Evolutionary conservation across 257 asterid genomes (phyloP).

Genomic region (Solanum neorickii): DNA sequence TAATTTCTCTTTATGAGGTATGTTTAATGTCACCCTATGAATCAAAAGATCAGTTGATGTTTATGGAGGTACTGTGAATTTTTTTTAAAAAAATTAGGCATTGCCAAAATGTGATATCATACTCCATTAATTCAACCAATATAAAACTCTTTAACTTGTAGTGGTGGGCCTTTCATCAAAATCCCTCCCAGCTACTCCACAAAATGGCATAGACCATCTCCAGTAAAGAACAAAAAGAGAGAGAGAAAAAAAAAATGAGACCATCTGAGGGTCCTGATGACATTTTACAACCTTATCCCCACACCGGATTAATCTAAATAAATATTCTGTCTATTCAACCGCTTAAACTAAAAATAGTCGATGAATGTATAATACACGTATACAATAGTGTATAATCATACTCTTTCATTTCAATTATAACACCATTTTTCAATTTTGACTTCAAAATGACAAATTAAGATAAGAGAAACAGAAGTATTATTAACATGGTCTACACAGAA

Average conservation of each 20-base stretch:
- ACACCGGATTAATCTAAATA: not conserved
- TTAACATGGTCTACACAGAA: not conserved
- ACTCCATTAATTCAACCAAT: not conserved
- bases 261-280: constrained; percentile 4
- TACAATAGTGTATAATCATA: not conserved
- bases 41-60: not conserved
- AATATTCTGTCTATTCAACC: not conserved
- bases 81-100: not conserved
- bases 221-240: constrained; percentile 15
- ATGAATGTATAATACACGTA: not conserved
- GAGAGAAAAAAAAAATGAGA: not conserved
- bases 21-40: not conserved
- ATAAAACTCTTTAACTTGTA: not conserved
- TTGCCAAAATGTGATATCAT: not conserved
- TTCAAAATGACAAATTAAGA: not conserved
- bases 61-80: not conserved
- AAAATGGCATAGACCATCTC: not conserved
- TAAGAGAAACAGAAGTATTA: not conserved
- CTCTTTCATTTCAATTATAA: not conserved
- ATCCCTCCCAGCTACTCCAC: constrained; percentile 5
- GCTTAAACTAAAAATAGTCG: not conserved
- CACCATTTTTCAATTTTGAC: not conserved
- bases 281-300: not conserved
- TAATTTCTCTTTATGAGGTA: not conserved
- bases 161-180: constrained; percentile 3